Conservation (phyloP, 164 flowering plant species). For the Platanus orientalis region DNA sequence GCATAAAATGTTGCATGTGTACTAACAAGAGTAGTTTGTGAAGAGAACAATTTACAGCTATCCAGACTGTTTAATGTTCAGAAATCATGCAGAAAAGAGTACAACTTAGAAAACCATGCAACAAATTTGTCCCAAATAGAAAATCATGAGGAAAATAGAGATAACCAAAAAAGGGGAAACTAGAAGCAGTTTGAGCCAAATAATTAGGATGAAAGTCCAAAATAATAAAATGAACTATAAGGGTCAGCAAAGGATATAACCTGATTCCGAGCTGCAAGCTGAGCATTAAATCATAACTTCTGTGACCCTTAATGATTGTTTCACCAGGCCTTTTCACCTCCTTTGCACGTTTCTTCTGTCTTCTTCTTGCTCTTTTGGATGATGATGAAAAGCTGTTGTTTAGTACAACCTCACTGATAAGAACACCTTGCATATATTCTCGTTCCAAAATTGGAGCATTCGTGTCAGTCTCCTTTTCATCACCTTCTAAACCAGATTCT, state of each 20-base stretch:
- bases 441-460: conserved; percentile 72
- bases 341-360: conserved; percentile 66
- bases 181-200: too few species aligned
- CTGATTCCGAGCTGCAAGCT: conserved; percentile 99
- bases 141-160: too few species aligned
- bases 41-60: too few species aligned
- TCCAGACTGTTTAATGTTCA: too few species aligned
- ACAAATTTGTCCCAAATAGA: too few species aligned
- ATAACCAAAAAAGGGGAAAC: too few species aligned
- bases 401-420: conserved; percentile 86
- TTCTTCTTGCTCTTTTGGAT: conserved; percentile 64
- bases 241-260: conserved; percentile 22
- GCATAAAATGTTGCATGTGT: too few species aligned
- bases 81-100: too few species aligned
- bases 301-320: conserved; percentile 87
- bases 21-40: too few species aligned
- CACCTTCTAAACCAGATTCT: conserved; percentile 38
- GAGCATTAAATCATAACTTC: conserved; percentile 98
- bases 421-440: conserved; percentile 95
- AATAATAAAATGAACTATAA: too few species aligned
- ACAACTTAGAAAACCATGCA: too few species aligned
- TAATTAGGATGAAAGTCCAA: too few species aligned
- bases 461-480: conserved; percentile 33
- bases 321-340: conserved; percentile 90
- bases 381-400: conserved; percentile 48